Evolutionary conservation across 1,139 yeast genomes (phyloP), one percentile per base, ranked within the genome.

Genomic region (Yamadazyma taylorii): DNA sequence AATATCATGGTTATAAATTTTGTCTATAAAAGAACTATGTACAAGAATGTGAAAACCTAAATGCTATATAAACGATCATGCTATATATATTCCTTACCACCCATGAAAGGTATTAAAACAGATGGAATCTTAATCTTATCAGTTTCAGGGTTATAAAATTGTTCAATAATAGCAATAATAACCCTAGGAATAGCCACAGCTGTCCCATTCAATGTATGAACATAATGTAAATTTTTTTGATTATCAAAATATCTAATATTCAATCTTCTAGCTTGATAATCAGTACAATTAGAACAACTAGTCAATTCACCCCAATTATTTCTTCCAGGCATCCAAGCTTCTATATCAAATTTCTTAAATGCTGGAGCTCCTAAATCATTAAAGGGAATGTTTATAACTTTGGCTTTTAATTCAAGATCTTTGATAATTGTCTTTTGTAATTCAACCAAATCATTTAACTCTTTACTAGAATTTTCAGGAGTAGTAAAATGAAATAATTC

Each of bases 311-410:
- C 99, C 88, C 95, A 94, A 2, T 65, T 62, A 2, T 88, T 88
- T 51, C 97, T 77, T 2, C 98, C 97, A 0, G 97, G 98, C 97
- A 94, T 92, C 92, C 96, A 88, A 0, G 94, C 96, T 60, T 94
- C 99, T 38, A 90, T 86, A 52, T 94, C 98, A 53, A 82, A 88
- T 60, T 94, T 94, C 53, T 85, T 83, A 60, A 74, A 78, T 0
- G 98, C 98, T 1, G 98, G 96, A 0, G 96, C 84, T 0, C 98
- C 98, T 36, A 94, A 65, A 55, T 94, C 98, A 43, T 85, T 79
- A 17, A 83, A 79, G 0, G 97, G 97, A 90, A 94, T 89, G 48
- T 85, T 79, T 25, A 92, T 65, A 27, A 92, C 85, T 43, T 89
- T 78, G 2, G 96, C 96, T 24, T 79, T 72, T 4, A 94, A 64